Evolutionary conservation across 73 alveolate genomes (phyloP).

Genomic region (Tetrahymena malaccensis): DNA sequence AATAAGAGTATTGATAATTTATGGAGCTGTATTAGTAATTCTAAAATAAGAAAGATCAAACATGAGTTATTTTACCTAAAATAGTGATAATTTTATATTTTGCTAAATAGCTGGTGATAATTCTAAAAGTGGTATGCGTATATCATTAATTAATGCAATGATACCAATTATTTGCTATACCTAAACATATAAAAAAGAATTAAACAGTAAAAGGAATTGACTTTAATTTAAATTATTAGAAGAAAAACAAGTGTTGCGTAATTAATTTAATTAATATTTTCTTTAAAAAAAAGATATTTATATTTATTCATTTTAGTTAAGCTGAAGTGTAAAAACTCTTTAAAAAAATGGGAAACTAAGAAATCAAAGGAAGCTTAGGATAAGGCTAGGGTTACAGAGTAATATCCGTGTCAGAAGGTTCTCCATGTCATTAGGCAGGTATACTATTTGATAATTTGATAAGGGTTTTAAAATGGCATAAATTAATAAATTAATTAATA

Average conservation of each 20-base stretch:
- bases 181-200: not conserved
- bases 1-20: too few relatives aligned
- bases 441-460: not conserved
- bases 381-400: not conserved
- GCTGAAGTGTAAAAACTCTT: not conserved
- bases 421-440: not conserved
- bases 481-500: not conserved
- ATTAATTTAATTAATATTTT: not conserved
- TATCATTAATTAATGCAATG: not conserved
- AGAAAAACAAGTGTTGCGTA: not conserved
- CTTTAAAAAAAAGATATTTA: not conserved
- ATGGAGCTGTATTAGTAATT: too few relatives aligned
- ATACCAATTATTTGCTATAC: not conserved
- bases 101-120: not conserved
- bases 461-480: not conserved
- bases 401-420: not conserved
- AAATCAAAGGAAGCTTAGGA: not conserved
- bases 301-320: not conserved
- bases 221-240: not conserved
- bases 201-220: not conserved
- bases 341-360: not conserved
- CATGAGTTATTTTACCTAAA: not conserved
- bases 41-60: too few relatives aligned
- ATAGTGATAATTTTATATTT: not conserved
- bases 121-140: not conserved